These are phyloP conservation scores for Monosporascus cannonballus DNA, from an alignment of 2,329 filamentous ascomycete species.

Conservation along the genomic window DNA sequence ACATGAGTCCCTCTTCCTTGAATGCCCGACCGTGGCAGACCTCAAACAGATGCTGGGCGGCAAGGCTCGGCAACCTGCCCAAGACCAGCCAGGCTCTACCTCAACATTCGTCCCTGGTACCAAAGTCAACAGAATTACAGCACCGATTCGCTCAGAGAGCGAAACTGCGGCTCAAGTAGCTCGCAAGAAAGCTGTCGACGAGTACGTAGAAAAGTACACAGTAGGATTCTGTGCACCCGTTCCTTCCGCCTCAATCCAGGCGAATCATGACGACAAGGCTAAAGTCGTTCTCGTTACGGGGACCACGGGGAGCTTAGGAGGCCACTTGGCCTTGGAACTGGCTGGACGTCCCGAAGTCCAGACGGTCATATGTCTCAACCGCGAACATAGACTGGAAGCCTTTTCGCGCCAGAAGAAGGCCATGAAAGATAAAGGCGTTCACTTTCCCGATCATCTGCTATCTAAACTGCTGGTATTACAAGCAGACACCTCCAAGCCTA, in stretches of 20 bases:
- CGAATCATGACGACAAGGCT: no score
- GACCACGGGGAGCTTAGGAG: conserved; percentile 32
- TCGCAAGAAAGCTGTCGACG: conserved; percentile 8
- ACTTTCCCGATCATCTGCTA: not conserved
- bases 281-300: conserved; percentile 32
- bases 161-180: not conserved
- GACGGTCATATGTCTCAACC: conserved; percentile 40
- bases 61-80: not conserved
- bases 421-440: conserved; percentile 6
- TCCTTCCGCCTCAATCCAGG: no score
- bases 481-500: not conserved
- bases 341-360: conserved; percentile 21
- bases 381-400: conserved; percentile 16
- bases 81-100: no score
- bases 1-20: conserved; percentile 6
- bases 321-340: conserved; percentile 27
- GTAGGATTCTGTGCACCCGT: conserved; percentile 1
- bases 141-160: not conserved
- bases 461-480: conserved; percentile 1
- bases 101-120: no score
- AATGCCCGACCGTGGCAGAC: conserved; percentile 6
- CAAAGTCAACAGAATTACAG: no score
- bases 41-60: not conserved
- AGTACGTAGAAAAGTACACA: conserved; percentile 6
- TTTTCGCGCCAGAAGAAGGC: conserved; percentile 12